Percentiles rank a stretch among this genome's conserved stretches.
Evolutionary conservation across 106 monocot species (phyloP).

Genomic region (Allium fistulosum): DNA sequence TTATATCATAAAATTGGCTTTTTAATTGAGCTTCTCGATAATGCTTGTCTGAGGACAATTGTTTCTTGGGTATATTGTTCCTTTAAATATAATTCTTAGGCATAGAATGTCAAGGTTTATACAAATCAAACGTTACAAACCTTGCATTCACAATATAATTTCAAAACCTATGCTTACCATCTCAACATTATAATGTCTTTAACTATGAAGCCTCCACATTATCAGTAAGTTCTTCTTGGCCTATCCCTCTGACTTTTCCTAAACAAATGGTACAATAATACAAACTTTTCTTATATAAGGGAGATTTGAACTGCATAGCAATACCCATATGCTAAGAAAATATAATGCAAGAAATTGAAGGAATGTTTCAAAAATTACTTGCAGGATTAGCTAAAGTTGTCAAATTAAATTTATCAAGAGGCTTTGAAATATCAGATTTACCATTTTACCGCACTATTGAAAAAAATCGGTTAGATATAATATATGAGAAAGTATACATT

Average conservation of each 20-base stretch:
- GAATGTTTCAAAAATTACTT: too few species aligned
- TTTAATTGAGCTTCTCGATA: slow-evolving; percentile 67
- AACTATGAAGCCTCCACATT: background rate
- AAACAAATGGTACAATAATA: slow-evolving; percentile 2
- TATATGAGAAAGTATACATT: too few species aligned
- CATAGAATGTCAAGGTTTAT: slow-evolving; percentile 21
- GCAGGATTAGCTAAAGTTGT: background rate
- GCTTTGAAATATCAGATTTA: slow-evolving; percentile 8
- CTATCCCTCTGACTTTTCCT: slow-evolving; percentile 31
- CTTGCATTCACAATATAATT: slow-evolving; percentile 21
- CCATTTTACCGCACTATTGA: slow-evolving; percentile 26
- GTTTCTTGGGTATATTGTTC: slow-evolving; percentile 70
- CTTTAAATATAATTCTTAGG: slow-evolving; percentile 18
- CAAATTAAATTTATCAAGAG: background rate
- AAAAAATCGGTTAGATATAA: background rate
- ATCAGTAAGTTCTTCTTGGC: slow-evolving; percentile 22
- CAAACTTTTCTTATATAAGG: too few species aligned
- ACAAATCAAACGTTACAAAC: slow-evolving; percentile 26
- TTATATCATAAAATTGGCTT: slow-evolving; percentile 87
- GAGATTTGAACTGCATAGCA: too few species aligned
- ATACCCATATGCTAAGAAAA: too few species aligned
- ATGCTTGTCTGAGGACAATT: slow-evolving; percentile 71
- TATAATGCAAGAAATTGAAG: too few species aligned
- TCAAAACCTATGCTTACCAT: slow-evolving; percentile 63
- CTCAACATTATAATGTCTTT: slow-evolving; percentile 23